phyloP scores from a whole-genome alignment of 768 basidiomycete genomes.

The Tulasnella sp. region DNA sequence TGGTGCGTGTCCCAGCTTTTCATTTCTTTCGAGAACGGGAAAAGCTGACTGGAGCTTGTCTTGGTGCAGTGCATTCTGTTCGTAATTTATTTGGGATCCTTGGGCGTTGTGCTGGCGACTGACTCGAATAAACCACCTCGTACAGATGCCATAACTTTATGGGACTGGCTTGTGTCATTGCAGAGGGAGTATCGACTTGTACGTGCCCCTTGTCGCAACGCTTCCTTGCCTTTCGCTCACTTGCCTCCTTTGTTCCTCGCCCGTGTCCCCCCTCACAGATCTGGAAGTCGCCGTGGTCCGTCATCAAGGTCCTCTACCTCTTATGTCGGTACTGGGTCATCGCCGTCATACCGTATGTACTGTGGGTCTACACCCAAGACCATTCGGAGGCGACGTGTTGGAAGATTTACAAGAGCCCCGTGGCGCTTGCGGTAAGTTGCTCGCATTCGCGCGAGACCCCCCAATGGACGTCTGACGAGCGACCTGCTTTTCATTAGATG shows the following conservation, averaged over 20 bases:
- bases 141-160: constrained; percentile 19
- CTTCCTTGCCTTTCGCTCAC: not conserved
- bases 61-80: constrained; percentile 15
- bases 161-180: constrained; percentile 21
- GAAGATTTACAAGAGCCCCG: constrained; percentile 14
- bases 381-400: not conserved
- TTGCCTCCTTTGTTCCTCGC: not conserved
- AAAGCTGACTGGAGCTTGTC: not conserved
- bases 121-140: not conserved
- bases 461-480: too few species aligned
- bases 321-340: constrained; percentile 22
- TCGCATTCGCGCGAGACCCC: too few species aligned
- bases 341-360: constrained; percentile 5
- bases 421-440: constrained; percentile 11
- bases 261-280: not conserved
- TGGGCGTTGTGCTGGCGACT: not conserved
- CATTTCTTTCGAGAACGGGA: not conserved
- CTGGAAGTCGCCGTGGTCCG: constrained; percentile 14
- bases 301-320: constrained; percentile 23
- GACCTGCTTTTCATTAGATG: not conserved
- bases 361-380: constrained; percentile 22
- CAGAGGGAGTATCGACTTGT: constrained; percentile 15
- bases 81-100: not conserved
- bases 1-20: not conserved
- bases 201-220: not conserved